Evolutionary conservation across 176 grass and related monocot species (phyloP).

Genomic region (Olyra latifolia): DNA sequence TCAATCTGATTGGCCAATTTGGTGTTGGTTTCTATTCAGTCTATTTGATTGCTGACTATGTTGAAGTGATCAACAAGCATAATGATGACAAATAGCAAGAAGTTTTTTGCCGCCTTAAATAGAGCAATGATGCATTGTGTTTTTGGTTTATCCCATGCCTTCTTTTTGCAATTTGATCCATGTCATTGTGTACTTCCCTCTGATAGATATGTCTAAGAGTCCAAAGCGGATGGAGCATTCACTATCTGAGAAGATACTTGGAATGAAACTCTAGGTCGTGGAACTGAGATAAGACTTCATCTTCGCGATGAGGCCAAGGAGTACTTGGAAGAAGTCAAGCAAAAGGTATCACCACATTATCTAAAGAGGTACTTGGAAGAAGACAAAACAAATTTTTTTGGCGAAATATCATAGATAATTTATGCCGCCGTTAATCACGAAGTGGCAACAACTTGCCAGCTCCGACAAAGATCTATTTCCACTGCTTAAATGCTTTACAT

Average conservation of each 20-base stretch:
- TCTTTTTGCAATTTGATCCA: too few species aligned
- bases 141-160: background rate
- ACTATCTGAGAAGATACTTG: too few species aligned
- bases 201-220: too few species aligned
- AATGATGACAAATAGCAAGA: slow-evolving; percentile 98
- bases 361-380: slow-evolving; percentile 81
- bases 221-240: too few species aligned
- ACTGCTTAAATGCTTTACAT: slow-evolving; percentile 96
- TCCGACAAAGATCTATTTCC: slow-evolving; percentile 96
- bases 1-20: slow-evolving; percentile 96
- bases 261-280: too few species aligned
- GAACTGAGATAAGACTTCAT: too few species aligned
- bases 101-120: background rate
- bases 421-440: slow-evolving; percentile 90
- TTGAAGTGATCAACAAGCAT: slow-evolving; percentile 98
- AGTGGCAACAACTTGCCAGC: slow-evolving; percentile 96
- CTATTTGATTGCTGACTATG: too few species aligned
- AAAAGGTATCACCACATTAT: too few species aligned
- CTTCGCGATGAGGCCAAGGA: too few species aligned
- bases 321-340: too few species aligned
- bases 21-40: slow-evolving; percentile 99
- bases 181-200: too few species aligned
- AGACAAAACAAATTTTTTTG: too few species aligned
- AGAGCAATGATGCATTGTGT: background rate
- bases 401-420: slow-evolving; percentile 91